Conservation (phyloP, 768 basidiomycete genomes). For the Suillus alpinus region DNA sequence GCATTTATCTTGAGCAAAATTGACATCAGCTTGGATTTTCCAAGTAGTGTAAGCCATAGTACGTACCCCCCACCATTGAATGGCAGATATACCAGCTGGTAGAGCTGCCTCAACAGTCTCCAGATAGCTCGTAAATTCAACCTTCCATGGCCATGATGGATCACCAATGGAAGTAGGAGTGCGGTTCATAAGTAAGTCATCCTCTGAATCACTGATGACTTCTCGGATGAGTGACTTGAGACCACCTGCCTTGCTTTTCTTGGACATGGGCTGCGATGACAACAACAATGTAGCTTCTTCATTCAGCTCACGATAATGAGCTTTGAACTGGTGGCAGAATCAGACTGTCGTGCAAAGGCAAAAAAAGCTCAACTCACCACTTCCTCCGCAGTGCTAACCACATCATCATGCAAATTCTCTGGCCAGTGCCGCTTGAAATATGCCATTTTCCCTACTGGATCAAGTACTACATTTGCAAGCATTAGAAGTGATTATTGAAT, state of each 20-base stretch:
- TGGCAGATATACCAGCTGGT: constrained; percentile 16
- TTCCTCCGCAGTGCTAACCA: constrained; percentile 13
- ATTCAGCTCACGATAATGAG: constrained; percentile 3
- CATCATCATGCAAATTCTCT: constrained; percentile 12
- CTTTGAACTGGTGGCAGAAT: constrained; percentile 14
- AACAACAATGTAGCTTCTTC: background rate
- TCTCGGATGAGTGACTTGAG: background rate
- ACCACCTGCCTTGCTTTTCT: constrained; percentile 1
- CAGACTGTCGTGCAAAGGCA: background rate
- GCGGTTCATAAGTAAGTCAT: background rate
- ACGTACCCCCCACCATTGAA: constrained; percentile 37
- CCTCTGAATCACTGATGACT: constrained; percentile 11
- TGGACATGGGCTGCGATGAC: background rate
- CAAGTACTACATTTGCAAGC: constrained; percentile 15
- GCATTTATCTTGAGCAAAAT: constrained; percentile 16
- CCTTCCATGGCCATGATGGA: constrained; percentile 16
- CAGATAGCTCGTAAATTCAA: constrained; percentile 23
- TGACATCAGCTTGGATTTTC: background rate
- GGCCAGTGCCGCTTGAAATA: constrained; percentile 28
- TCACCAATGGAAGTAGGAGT: background rate
- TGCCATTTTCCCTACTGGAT: constrained; percentile 20
- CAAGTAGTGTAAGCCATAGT: constrained; percentile 1
- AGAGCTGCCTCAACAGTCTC: background rate
- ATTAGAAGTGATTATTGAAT: background rate
- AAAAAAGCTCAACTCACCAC: constrained; percentile 11